Percentiles rank a stretch among this genome's conserved stretches.
Conservation (phyloP, 1,139 yeast genomes). For the Lodderomyces parapsilosis region DNA sequence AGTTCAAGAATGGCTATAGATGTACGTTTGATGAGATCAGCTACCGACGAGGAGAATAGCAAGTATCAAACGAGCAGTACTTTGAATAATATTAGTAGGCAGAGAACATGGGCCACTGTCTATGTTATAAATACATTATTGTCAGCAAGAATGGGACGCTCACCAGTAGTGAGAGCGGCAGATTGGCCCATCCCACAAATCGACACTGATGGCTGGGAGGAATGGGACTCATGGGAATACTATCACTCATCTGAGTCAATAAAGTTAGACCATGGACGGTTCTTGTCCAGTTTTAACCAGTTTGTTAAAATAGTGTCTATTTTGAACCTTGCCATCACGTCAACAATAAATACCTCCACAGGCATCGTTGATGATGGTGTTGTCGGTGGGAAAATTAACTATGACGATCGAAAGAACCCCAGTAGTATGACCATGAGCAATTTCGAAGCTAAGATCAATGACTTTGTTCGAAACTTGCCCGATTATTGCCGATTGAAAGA, state of each 20-base stretch:
- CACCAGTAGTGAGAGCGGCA: conserved; percentile 22
- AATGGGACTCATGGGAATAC: conserved; percentile 24
- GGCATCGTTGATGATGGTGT: conserved; percentile 11
- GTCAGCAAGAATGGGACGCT: conserved; percentile 24
- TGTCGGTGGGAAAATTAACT: conserved; percentile 8
- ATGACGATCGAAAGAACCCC: conserved; percentile 13
- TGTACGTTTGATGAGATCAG: conserved; percentile 22
- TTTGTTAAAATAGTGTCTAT: conserved; percentile 17
- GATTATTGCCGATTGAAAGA: conserved; percentile 16
- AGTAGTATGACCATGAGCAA: conserved; percentile 17
- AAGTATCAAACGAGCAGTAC: conserved; percentile 12
- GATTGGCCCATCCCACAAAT: conserved; percentile 26
- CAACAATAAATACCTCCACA: conserved; percentile 19
- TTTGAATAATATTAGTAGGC: conserved; percentile 19
- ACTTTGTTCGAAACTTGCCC: conserved; percentile 18
- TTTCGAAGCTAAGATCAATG: conserved; percentile 16
- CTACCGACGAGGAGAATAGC: conserved; percentile 12
- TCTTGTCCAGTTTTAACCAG: conserved; percentile 21
- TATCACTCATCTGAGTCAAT: conserved; percentile 14
- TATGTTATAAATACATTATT: conserved; percentile 22
- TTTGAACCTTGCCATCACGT: conserved; percentile 22
- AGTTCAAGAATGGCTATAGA: conserved; percentile 27
- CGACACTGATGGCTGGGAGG: conserved; percentile 25
- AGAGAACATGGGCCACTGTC: conserved; percentile 26
- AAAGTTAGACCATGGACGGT: conserved; percentile 20